Conservation (phyloP, 805 yeast species). For the Starmera dryadoides region DNA sequence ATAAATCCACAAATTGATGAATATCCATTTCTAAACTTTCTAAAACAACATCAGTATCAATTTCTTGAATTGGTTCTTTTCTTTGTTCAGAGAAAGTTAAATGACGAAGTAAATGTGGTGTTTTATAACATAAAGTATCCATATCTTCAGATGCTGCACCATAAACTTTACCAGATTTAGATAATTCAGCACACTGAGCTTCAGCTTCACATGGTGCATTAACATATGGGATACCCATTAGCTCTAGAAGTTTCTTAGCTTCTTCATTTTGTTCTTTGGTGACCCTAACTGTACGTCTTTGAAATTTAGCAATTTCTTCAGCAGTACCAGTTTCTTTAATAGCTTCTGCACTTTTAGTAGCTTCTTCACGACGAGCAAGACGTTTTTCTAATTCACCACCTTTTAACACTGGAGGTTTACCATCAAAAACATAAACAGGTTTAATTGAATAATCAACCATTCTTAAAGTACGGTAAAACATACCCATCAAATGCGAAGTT, state of each 20-base stretch:
- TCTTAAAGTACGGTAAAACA: slow-evolving; percentile 88
- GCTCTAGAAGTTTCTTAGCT: slow-evolving; percentile 67
- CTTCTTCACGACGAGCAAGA: slow-evolving; percentile 72
- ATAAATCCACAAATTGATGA: slow-evolving; percentile 77
- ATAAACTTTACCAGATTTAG: slow-evolving; percentile 82
- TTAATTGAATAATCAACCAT: slow-evolving; percentile 91
- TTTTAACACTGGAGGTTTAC: slow-evolving; percentile 92
- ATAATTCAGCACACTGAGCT: slow-evolving; percentile 94
- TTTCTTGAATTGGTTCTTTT: slow-evolving; percentile 86
- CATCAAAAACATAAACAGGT: slow-evolving; percentile 96
- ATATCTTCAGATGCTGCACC: slow-evolving; percentile 99
- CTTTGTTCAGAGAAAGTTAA: slow-evolving; percentile 91
- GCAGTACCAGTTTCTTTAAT: slow-evolving; percentile 74
- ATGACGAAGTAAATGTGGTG: slow-evolving; percentile 79
- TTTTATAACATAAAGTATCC: slow-evolving; percentile 93
- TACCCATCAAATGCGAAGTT: slow-evolving; percentile 90
- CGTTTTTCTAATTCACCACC: slow-evolving; percentile 91
- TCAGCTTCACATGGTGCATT: slow-evolving; percentile 98
- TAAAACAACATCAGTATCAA: slow-evolving; percentile 57
- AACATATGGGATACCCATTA: slow-evolving; percentile 95
- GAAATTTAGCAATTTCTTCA: slow-evolving; percentile 68
- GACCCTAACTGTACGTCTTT: slow-evolving; percentile 84
- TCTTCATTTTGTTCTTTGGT: slow-evolving; percentile 90
- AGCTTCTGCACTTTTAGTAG: slow-evolving; percentile 65
- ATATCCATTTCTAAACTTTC: slow-evolving; percentile 71